Evolutionary conservation across 805 yeast species (phyloP).

Genomic region (Pichia cephalocereana): DNA sequence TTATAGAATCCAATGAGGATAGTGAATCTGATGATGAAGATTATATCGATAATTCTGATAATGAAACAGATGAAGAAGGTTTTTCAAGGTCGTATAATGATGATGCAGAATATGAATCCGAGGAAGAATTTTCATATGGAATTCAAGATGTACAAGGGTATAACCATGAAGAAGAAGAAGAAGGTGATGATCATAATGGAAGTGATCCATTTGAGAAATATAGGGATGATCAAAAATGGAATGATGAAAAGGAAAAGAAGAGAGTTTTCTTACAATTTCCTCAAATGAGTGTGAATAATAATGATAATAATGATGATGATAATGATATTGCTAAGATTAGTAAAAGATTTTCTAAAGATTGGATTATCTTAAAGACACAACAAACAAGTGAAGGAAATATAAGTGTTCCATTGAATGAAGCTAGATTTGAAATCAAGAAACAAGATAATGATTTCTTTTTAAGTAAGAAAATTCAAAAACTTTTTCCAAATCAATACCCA

Average conservation of each 20-base stretch:
- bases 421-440: not conserved
- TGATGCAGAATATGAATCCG: not conserved
- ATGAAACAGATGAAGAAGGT: not conserved
- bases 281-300: too few relatives aligned
- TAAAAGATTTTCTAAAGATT: not conserved
- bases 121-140: not conserved
- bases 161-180: too few relatives aligned
- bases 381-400: not conserved
- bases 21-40: not conserved
- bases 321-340: too few relatives aligned
- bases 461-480: not conserved
- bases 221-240: too few relatives aligned
- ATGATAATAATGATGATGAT: too few relatives aligned
- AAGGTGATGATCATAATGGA: too few relatives aligned
- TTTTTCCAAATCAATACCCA: not conserved
- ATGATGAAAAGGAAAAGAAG: too few relatives aligned
- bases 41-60: too few relatives aligned
- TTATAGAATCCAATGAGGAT: not conserved
- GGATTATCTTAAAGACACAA: not conserved
- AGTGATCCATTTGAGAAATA: too few relatives aligned
- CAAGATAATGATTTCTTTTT: not conserved
- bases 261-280: too few relatives aligned
- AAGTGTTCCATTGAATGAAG: not conserved
- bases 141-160: too few relatives aligned
- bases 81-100: not conserved